These are phyloP conservation scores for Amanita pallidorosea DNA, from an alignment of 768 basidiomycete genomes.

Conservation along the genomic window DNA sequence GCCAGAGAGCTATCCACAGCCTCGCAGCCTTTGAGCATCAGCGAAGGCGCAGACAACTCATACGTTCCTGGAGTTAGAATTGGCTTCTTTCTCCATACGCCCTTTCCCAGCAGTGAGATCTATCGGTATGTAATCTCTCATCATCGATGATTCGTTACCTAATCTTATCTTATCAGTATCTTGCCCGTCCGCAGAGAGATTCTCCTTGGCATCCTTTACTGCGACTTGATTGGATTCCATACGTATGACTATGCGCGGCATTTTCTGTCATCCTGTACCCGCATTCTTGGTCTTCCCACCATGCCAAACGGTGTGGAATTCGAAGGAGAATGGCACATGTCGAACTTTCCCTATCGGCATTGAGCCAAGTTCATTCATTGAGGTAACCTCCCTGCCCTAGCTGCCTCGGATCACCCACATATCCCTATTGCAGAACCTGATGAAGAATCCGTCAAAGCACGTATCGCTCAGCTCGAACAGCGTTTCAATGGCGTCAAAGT, in stretches of 20 bases:
- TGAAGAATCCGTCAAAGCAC: slow-evolving; percentile 68
- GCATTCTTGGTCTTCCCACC: slow-evolving; percentile 88
- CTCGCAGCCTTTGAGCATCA: slow-evolving; percentile 60
- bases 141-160: slow-evolving; percentile 6
- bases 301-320: slow-evolving; percentile 99
- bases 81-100: slow-evolving; percentile 97
- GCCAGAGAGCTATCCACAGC: slow-evolving; percentile 45
- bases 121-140: slow-evolving; percentile 55
- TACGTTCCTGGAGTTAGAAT: slow-evolving; percentile 73
- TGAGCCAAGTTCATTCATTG: slow-evolving; percentile 85
- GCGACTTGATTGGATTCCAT: slow-evolving; percentile 98
- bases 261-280: slow-evolving; percentile 96
- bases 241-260: slow-evolving; percentile 99
- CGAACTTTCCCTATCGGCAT: slow-evolving; percentile 98
- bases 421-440: slow-evolving; percentile 46
- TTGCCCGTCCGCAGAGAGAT: slow-evolving; percentile 96
- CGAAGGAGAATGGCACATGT: slow-evolving; percentile 93
- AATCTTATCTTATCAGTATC: slow-evolving; percentile 45
- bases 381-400: slow-evolving; percentile 30
- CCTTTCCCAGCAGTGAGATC: slow-evolving; percentile 96
- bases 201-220: slow-evolving; percentile 90
- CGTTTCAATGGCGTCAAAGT: slow-evolving; percentile 93
- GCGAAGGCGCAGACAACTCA: slow-evolving; percentile 55
- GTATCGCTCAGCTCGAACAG: slow-evolving; percentile 74
- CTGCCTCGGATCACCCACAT: slow-evolving; percentile 1